Evolutionary conservation across 148 eudicot genomes (phyloP).

Genomic region (Rhododendron henanense): DNA sequence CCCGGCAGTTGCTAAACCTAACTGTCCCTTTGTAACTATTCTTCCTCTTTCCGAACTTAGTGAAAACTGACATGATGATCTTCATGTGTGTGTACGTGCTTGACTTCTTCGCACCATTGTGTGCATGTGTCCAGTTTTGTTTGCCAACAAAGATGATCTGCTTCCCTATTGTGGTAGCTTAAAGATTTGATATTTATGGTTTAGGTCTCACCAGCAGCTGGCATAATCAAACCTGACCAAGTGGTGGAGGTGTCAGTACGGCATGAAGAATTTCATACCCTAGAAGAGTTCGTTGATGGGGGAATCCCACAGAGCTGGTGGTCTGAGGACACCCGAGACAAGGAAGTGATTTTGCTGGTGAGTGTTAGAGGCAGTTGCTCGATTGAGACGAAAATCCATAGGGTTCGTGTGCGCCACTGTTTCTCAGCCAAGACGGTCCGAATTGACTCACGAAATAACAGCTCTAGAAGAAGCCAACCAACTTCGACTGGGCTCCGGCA

Average conservation of each 20-base stretch:
- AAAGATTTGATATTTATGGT: conserved; percentile 3
- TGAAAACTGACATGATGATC: neutral
- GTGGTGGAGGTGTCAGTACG: conserved; percentile 54
- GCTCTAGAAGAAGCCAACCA: conserved; percentile 41
- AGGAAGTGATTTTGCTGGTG: conserved; percentile 54
- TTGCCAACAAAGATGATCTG: neutral
- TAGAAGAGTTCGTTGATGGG: conserved; percentile 63
- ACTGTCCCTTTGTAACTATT: neutral
- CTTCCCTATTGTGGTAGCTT: neutral
- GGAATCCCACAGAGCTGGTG: conserved; percentile 77
- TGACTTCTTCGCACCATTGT: neutral
- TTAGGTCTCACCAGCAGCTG: conserved; percentile 81
- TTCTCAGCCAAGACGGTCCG: conserved; percentile 49
- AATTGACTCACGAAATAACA: conserved; percentile 37
- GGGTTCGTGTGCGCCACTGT: conserved; percentile 50
- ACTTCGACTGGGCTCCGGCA: conserved; percentile 32
- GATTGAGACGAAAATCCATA: conserved; percentile 41
- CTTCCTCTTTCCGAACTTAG: neutral
- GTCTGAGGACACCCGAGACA: conserved; percentile 77
- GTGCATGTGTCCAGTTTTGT: neutral
- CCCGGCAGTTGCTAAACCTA: neutral
- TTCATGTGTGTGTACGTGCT: neutral
- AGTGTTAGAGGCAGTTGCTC: conserved; percentile 44
- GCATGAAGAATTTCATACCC: conserved; percentile 58
- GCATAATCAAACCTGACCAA: conserved; percentile 65